These are phyloP conservation scores for Gymnopilus dilepis DNA, from an alignment of 768 basidiomycete genomes.

Conservation along the genomic window DNA sequence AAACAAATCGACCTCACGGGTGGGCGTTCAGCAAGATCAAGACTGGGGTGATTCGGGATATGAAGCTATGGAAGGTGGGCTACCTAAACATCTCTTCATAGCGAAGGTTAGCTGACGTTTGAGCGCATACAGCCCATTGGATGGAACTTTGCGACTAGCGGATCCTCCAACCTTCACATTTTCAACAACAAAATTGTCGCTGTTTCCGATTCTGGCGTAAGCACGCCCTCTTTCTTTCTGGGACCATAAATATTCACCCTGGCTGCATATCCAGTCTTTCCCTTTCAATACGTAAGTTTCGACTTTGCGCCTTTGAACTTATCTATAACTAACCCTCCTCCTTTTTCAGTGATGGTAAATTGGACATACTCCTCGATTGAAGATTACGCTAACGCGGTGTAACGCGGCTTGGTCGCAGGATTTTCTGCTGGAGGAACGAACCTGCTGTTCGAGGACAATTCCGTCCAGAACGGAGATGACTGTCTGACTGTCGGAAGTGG, in stretches of 20 bases:
- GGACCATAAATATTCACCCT: neutral
- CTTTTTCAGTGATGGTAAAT: constrained; percentile 39
- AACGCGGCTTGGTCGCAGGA: no score
- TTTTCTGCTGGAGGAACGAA: constrained; percentile 63
- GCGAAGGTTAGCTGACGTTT: neutral
- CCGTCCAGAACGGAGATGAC: constrained; percentile 65
- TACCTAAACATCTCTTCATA: neutral
- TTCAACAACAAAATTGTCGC: constrained; percentile 63
- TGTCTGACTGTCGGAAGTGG: constrained; percentile 64
- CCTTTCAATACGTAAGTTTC: constrained; percentile 63
- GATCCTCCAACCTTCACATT: constrained; percentile 52
- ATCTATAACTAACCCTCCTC: constrained; percentile 9
- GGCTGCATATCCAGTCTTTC: constrained; percentile 44
- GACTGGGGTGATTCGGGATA: constrained; percentile 58
- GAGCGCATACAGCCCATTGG: constrained; percentile 49
- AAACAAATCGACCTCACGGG: constrained; percentile 60
- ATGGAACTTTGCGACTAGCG: constrained; percentile 62
- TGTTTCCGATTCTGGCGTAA: constrained; percentile 48
- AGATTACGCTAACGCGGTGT: no score
- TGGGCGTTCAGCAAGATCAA: constrained; percentile 58
- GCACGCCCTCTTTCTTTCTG: neutral
- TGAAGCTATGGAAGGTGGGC: constrained; percentile 61
- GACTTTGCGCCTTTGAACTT: neutral
- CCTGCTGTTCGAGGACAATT: constrained; percentile 62
- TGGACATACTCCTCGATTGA: neutral